Base-by-base conservation (phyloP, 768 basidiomycete species). In the Russula sp. region DNA sequence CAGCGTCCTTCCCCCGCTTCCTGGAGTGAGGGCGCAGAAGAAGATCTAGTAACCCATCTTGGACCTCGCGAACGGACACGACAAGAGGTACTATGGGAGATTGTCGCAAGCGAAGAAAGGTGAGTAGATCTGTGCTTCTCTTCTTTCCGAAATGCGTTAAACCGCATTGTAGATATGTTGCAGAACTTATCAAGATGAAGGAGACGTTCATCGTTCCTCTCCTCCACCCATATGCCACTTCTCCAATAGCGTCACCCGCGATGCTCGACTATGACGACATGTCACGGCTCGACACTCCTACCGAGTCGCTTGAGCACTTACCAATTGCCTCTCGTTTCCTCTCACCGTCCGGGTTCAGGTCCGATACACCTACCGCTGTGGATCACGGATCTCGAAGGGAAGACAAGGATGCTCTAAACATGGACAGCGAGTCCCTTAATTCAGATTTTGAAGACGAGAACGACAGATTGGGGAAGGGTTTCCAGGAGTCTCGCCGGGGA, bases 31-130 rank as follows among this genome's bases (percentile, higher is more conserved):
- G 89, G 88, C 67, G 92, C 94, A 11, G 94, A 95, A 73, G 93
- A 92, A 61, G 95, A 98, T 75, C 84, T 98, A 49, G 91, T 98
- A 22, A 87, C 88, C 51, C 93, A 98, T 72, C 80, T 98, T 40
- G 92, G 94, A n/a, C 87, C 92, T 51, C 85, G 92, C 65, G 95
- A 98, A 74, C 85, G 95, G 63, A 97, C 95, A 44, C 84, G 95
- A 58, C 95, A 98, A 75, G 95, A 98, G 77, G 95, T 98, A 7
- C 76, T 98, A 30, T 97, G 93, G 79, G 95, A 98, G 78, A 98
- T 98, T 69, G 94, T 98, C 55, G 89, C 90, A 34, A 94, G 92
- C 69, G 95, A 98, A 77, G 94, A 98, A 75, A 86, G 94, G 92
- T 92, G 71, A 57, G 84, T 76, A 28, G 18, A 42, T 58, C 72